Evolutionary conservation across 352 stramenopile species (phyloP), one percentile per base, ranked within the genome.

Genomic region (Phytophthora podocarpi): DNA sequence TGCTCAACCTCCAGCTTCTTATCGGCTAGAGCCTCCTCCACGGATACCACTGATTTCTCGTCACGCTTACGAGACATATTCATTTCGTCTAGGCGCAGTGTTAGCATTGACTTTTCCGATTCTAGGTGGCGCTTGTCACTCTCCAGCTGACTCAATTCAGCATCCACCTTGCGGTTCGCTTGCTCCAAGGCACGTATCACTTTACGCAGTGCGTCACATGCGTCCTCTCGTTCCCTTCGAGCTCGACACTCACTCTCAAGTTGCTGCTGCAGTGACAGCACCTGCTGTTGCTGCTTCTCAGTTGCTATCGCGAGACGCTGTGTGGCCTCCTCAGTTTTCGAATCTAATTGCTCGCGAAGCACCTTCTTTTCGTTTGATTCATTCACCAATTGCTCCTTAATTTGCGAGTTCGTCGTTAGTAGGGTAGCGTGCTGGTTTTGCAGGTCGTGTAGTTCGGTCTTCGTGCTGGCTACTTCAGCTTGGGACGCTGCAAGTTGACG

Each of bases 1-100:
- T 85, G 72, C 40, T 87, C 78, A 5, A 78, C 67, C 49, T 90
- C 80, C 57, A 75, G 68, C 26, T 78, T 81, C 24, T 75, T 73
- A 35, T 78, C 74, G 4, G 55, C 64, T 3, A 76, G 37, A 21
- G 58, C 39, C 20, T 55, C 59, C 37, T 65, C 54, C 2, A 46
- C 47, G 4, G 56, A 64, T 3, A 54, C 42, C 15, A 54, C 56
- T 5, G 48, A 59, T 20, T 65, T 71, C 24, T 67, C 63, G 10
- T 67, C 47, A 15, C 58, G 40, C 24, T 62, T 64, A 11, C 49
- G 47, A 42, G 56, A 63, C 16, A 49, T 31, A 16, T 49, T 68
- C 37, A 72, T 35, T 20, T 68, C 64, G 23, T 72, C 64, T 27
- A 72, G 20, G 18, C 58, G 64, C 48, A 67, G 20, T 1, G 24